Conservation (phyloP, 2,329 filamentous ascomycete species). For the Pestalotiopsis sp. region DNA sequence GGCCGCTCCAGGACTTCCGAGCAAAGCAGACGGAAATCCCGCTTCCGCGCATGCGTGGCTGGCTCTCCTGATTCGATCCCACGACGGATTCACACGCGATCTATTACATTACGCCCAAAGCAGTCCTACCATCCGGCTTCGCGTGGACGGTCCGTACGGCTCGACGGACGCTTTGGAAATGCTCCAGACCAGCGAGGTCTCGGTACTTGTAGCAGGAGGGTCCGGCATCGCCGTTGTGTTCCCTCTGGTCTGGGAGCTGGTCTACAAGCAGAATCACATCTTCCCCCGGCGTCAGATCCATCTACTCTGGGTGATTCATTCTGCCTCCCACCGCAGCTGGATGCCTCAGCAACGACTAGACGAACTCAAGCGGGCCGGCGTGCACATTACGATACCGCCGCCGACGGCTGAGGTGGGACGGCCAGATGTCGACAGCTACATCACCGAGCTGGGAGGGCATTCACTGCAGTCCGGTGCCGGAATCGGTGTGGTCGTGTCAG, state of each 20-base stretch:
- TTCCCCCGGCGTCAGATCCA: conserved; percentile 39
- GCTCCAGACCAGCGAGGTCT: conserved; percentile 48
- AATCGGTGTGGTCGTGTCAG: conserved; percentile 59
- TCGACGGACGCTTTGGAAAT: conserved; percentile 56
- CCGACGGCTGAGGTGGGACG: conserved; percentile 55
- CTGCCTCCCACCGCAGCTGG: conserved; percentile 55
- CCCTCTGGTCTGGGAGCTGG: conserved; percentile 57
- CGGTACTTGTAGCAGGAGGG: conserved; percentile 62
- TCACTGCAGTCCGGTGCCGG: conserved; percentile 27
- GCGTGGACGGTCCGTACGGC: conserved; percentile 68
- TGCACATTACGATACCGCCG: conserved; percentile 54
- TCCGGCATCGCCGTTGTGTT: conserved; percentile 67
- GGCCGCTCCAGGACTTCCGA: conserved; percentile 43
- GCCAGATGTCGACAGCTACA: conserved; percentile 49
- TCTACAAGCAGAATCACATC: conserved; percentile 22
- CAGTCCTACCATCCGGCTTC: conserved; percentile 44
- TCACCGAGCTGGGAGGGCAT: conserved; percentile 38
- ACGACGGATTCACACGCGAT: conserved; percentile 59
- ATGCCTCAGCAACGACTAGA: conserved; percentile 49
- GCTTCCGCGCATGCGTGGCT: conserved; percentile 48
- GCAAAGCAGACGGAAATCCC: conserved; percentile 15
- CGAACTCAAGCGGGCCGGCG: conserved; percentile 49
- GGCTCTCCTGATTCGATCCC: conserved; percentile 60
- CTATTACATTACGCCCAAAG: conserved; percentile 52
- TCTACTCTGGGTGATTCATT: conserved; percentile 62